Conservation (phyloP, 1,284 basidiomycete species). For the Crocinoboletus sp. region DNA sequence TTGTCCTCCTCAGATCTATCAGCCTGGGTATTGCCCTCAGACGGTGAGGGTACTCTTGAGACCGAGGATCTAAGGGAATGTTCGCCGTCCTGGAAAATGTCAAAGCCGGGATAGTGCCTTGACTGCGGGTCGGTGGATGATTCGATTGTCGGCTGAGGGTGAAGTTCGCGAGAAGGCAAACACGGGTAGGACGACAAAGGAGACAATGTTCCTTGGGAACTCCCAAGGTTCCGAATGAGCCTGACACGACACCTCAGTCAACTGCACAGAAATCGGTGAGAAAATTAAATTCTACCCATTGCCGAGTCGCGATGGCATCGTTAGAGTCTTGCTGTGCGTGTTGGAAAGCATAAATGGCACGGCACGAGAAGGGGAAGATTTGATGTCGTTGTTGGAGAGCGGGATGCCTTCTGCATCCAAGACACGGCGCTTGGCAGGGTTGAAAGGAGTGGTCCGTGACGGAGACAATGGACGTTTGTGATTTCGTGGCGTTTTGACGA, state of each 20-base stretch:
- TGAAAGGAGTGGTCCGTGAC: conserved; percentile 42
- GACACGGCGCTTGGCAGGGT: conserved; percentile 66
- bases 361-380: conserved; percentile 21
- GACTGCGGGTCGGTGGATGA: conserved; percentile 51
- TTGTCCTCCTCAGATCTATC: conserved; percentile 39
- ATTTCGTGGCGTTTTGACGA: conserved; percentile 25
- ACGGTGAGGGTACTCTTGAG: conserved; percentile 1
- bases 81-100: conserved; percentile 52
- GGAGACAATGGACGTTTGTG: conserved; percentile 54
- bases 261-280: not conserved
- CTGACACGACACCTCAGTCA: conserved; percentile 8
- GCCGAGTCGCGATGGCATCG: conserved; percentile 21
- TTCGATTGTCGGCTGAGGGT: conserved; percentile 34
- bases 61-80: conserved; percentile 22
- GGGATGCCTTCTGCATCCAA: conserved; percentile 51
- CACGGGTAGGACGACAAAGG: conserved; percentile 17
- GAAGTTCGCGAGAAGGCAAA: conserved; percentile 22
- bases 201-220: conserved; percentile 10
- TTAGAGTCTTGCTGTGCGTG: conserved; percentile 18
- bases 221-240: conserved; percentile 8
- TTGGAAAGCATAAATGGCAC: conserved; percentile 17
- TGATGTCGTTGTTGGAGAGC: conserved; percentile 16
- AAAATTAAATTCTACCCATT: conserved; percentile 21
- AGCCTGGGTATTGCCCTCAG: conserved; percentile 18
- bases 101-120: conserved; percentile 70